Base-by-base conservation (phyloP, 2,329 filamentous ascomycete genomes). In the Massarina eburnea region DNA sequence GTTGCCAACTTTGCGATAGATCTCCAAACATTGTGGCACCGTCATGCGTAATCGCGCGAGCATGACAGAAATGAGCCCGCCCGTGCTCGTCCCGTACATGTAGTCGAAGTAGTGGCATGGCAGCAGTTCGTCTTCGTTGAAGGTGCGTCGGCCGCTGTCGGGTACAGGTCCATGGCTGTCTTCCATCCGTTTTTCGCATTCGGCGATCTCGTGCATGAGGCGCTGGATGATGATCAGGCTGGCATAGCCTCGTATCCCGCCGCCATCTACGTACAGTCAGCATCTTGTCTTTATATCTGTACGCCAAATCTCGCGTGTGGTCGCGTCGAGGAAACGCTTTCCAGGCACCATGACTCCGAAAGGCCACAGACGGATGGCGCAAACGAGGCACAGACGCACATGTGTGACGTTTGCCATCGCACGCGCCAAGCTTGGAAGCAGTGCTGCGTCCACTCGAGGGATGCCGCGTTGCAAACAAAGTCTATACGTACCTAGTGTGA, bases 91-190 rank as follows among this genome's bases (percentile, higher is more conserved):
- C 18, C 76, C 76, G 43, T 76, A 78, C 67, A 79, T 78, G 61
- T 76, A 75, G 51, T 80, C 76, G 59, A 79, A 79, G 58, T 78
- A 79, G 49, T 79, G 73, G 46, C 74, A 77, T 45, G 76, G 76
- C 9, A 76, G 59, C 1, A 78, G 66, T 35, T 75, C 69, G 37
- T 73, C 65, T 48, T 74, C 71, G 38, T 66, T 59, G 46, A 71
- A 71, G 3, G 61, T 61, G 38, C 39, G 48, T 22, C 57, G 59
- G 41, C 44, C 41, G 38, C 55, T 62, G 22, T 52, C 61, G 7
- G 51, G 36, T 3, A 69, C 61, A 3, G 66, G 66, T 4, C 67
- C 64, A 34, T 70, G 65, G 84, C 73, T 65, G 24, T 64, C 59
- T 44, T 75, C 70, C 22, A 76, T 39, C 41, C 62, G 66, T 43